Evolutionary conservation across 805 yeast species (phyloP), one percentile per base, ranked within the genome.

Genomic region (Myxozyma neotropica): DNA sequence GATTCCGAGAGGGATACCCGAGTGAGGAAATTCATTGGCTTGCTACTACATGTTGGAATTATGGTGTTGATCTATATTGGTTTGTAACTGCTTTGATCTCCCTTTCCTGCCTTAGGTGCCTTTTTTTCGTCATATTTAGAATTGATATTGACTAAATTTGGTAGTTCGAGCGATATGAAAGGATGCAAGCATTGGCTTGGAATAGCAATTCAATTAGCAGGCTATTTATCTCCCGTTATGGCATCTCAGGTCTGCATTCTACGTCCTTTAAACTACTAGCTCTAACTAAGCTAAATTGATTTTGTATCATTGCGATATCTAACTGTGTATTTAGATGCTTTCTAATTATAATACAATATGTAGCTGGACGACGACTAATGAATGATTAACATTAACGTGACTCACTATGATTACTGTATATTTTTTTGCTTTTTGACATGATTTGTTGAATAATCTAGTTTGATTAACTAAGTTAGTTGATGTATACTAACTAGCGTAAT

Each of bases 161-260:
- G 12, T 27, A 56, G 56, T 38, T 24, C 44, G 27, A 50, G 53
- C 44, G 50, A 58, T 24, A 24, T 55, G 21, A 21, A 35, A 13
- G 58, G 53, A 6, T 58, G 63, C 36, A 54, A 58, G 38, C 53
- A 43, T 12, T 60, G 64, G 64, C 51, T 63, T 21, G 64, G 57
- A 24, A 45, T 56, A n/a, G 64, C 64, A 21, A 53, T 60, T 17
- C 54, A 44, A 29, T 40, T 60, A 6, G 56, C 60, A 1, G 47
- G 58, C 4, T 27, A 39, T 38, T 44, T 60, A 24, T 56, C 44
- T 29, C 57, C 47, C 17, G 24, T 24, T 3, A 42, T 56, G 44
- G 57, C 54, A 27, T 29, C 43, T 13, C 54, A 52, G 61, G 61
- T 53, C 19, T 27, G 33, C 24, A 21, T 12, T 10, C 13, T n/a